Evolutionary conservation across 352 stramenopile genomes (phyloP).

Genomic region (Globisporangium uncinulatum): DNA sequence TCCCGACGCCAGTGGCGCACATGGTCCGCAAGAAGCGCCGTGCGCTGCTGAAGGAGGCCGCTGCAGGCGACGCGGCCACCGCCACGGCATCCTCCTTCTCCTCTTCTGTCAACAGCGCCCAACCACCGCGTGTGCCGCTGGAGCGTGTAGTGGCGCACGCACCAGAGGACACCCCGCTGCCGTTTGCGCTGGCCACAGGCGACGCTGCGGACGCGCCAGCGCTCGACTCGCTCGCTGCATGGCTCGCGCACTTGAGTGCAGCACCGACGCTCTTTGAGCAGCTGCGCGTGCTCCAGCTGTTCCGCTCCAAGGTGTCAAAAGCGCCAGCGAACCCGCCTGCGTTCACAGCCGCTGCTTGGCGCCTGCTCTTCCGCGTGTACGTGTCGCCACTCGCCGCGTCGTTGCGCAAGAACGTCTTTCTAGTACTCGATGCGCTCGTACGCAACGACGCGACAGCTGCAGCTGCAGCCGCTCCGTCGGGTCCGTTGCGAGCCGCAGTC

Average conservation of each 20-base stretch:
- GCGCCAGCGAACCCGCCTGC: conserved; percentile 1
- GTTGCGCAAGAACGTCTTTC: conserved; percentile 63
- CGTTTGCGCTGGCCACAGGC: conserved; percentile 22
- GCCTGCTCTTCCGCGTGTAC: conserved; percentile 57
- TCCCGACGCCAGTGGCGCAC: not conserved
- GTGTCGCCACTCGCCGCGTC: conserved; percentile 22
- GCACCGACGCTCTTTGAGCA: conserved; percentile 47
- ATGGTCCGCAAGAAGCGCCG: conserved; percentile 86
- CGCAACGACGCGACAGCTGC: conserved; percentile 11
- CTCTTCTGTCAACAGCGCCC: not conserved
- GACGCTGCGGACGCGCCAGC: conserved; percentile 12
- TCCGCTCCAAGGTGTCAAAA: conserved; percentile 52
- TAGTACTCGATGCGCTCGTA: conserved; percentile 50
- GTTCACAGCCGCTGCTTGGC: conserved; percentile 39
- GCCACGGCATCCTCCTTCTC: conserved; percentile 10
- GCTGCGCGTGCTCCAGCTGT: conserved; percentile 69
- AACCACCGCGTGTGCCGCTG: conserved; percentile 33
- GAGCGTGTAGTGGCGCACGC: conserved; percentile 16
- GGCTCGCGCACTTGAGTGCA: conserved; percentile 35
- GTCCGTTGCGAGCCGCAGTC: conserved; percentile 18
- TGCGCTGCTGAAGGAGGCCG: conserved; percentile 54
- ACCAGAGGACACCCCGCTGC: conserved; percentile 31
- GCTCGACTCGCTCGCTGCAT: conserved; percentile 21
- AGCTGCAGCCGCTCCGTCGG: not conserved
- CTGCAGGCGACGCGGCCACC: conserved; percentile 11